Evolutionary conservation across 768 basidiomycete genomes (phyloP), one percentile per base, ranked within the genome.

Genomic region (Trichaptum fuscoviolaceum): DNA sequence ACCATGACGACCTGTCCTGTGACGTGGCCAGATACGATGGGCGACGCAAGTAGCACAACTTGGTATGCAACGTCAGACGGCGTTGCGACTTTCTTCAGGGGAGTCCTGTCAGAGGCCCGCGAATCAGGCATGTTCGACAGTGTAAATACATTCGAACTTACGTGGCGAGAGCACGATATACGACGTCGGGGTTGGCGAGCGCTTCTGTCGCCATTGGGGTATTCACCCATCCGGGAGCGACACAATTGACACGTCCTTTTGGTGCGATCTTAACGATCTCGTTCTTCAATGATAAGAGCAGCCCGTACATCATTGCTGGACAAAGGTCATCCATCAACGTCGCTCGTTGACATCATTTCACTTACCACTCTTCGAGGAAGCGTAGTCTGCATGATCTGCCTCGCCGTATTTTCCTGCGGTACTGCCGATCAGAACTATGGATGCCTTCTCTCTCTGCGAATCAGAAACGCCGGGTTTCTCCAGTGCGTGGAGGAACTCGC

Each of bases 181-280:
- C 75, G 10, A 85, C 78, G 8, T 77, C 66, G 0, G 85, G 85
- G 69, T 91, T 79, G 65, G 84, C 80, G 63, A 92, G 75, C 0
- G 83, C 78, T 9, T 83, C 80, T 67, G 83, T 84, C 0, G 82
- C 87, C 85, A 86, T 87, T 0, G 86, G 83, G 66, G 90, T 91
- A n/a, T 17, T 17, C 17, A 69, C 73, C 74, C 86, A 90, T 6
- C 89, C 89, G 4, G 91, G 90, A 0, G 83, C 87, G 20, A 92
- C 80, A 58, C 80, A 79, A 69, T 92, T 92, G 2, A 91, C 89
- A n/a, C 90, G 80, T 0, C 84, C 91, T 65, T 75, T 80, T 0
- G 89, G 87, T 0, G 90, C 89, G 67, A 91, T 84, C 75, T 85
- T 85, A 59, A 93, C 90, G 64, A 92, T 91, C 75, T 93, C 90